A percentile compares a stretch with the other conserved stretches of the same genome.
Conservation (phyloP, 2,329 filamentous ascomycete genomes). For the Colletotrichum sp. region DNA sequence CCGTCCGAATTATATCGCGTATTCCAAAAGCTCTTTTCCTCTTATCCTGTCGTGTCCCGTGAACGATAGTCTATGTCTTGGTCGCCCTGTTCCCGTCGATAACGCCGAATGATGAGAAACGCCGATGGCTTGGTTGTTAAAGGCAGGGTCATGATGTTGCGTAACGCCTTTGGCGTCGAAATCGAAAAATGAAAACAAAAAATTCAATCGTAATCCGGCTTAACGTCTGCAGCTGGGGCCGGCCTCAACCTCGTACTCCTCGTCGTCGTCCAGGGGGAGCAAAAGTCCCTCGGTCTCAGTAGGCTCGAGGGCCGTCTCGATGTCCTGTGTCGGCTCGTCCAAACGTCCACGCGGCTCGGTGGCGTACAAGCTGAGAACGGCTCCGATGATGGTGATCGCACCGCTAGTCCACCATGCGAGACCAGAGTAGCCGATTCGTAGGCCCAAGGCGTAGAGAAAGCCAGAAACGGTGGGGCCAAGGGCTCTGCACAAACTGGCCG, state of each 20-base stretch:
- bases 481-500: constrained; percentile 85
- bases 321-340: constrained; percentile 44
- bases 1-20: constrained; percentile 9
- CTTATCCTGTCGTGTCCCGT: constrained; percentile 12
- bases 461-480: constrained; percentile 91
- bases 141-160: background rate
- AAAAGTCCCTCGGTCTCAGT: constrained; percentile 17
- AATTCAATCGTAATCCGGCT: background rate
- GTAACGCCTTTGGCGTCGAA: background rate
- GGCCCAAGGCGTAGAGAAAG: constrained; percentile 80
- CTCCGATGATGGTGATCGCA: constrained; percentile 76
- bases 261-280: background rate
- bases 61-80: constrained; percentile 20
- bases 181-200: background rate
- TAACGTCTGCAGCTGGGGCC: constrained; percentile 11
- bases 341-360: constrained; percentile 62
- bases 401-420: constrained; percentile 94
- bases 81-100: constrained; percentile 25
- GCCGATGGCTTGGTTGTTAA: background rate
- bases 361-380: constrained; percentile 77
- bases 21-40: background rate
- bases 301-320: constrained; percentile 40
- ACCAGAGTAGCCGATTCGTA: constrained; percentile 82
- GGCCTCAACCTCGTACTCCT: background rate
- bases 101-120: constrained; percentile 17